Evolutionary conservation across 2,329 filamentous ascomycete genomes (phyloP).

Genomic region (Epichloe coenophiala): DNA sequence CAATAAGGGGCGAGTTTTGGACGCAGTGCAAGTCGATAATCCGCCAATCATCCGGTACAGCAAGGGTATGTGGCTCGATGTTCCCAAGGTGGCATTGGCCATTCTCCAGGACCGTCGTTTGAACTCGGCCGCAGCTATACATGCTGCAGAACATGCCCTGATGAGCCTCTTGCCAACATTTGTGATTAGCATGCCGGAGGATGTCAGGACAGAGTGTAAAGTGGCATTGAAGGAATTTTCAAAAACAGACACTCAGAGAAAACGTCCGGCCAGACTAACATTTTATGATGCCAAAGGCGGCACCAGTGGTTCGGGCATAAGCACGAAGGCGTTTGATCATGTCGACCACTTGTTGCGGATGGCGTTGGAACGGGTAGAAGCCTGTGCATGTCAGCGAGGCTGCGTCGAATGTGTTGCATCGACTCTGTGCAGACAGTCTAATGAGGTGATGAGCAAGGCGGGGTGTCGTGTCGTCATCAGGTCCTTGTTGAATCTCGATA

Average conservation of each 20-base stretch:
- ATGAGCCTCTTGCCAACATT: slow-evolving; percentile 81
- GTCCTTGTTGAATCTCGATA: slow-evolving; percentile 58
- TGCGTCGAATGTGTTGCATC: slow-evolving; percentile 85
- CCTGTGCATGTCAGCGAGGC: slow-evolving; percentile 63
- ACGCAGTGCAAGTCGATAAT: slow-evolving; percentile 87
- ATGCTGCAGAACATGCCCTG: slow-evolving; percentile 86
- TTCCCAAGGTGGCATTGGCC: slow-evolving; percentile 65
- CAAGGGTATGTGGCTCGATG: slow-evolving; percentile 92
- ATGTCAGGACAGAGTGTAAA: slow-evolving; percentile 93
- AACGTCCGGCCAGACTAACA: slow-evolving; percentile 74
- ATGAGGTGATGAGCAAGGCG: slow-evolving; percentile 87
- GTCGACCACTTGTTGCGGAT: slow-evolving; percentile 64
- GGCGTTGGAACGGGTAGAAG: slow-evolving; percentile 62
- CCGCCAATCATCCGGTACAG: slow-evolving; percentile 74
- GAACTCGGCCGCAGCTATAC: slow-evolving; percentile 79
- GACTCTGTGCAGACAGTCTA: slow-evolving; percentile 71
- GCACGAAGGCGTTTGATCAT: slow-evolving; percentile 87
- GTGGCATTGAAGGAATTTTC: slow-evolving; percentile 77
- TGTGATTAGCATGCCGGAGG: slow-evolving; percentile 77
- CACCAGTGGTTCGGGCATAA: slow-evolving; percentile 69
- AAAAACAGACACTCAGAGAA: slow-evolving; percentile 52
- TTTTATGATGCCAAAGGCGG: slow-evolving; percentile 96
- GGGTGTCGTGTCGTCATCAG: slow-evolving; percentile 73
- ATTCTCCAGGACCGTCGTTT: slow-evolving; percentile 61
- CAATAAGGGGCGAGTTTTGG: slow-evolving; percentile 68